Evolutionary conservation across 2,329 filamentous ascomycete species (phyloP).

Genomic region (Botryotinia calthae): DNA sequence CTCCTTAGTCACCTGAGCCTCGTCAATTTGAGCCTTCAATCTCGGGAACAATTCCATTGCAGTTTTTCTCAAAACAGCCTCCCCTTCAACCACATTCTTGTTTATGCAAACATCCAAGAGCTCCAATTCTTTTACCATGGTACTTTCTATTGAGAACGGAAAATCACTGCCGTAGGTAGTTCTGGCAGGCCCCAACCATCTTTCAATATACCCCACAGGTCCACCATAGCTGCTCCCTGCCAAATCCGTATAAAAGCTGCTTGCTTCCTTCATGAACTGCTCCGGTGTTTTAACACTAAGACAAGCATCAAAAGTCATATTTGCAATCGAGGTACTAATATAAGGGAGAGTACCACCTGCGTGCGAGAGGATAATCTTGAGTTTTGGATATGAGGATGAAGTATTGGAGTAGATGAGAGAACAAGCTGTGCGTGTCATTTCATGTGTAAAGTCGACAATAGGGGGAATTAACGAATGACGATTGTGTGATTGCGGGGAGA

Average conservation of each 20-base stretch:
- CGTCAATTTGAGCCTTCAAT: not conserved
- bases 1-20: not conserved
- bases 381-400: conserved; percentile 37
- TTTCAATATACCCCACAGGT: not conserved
- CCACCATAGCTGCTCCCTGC: not conserved
- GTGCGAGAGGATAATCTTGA: conserved; percentile 49
- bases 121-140: not conserved
- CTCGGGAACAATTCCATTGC: not conserved
- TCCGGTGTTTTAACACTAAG: not conserved
- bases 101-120: not conserved
- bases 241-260: not conserved
- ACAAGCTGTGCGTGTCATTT: conserved; percentile 46
- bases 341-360: conserved; percentile 43
- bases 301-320: not conserved
- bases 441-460: conserved; percentile 47
- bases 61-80: not conserved
- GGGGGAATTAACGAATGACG: conserved; percentile 37
- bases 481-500: no score
- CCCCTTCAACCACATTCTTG: not conserved
- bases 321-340: conserved; percentile 14
- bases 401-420: conserved; percentile 43
- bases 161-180: conserved; percentile 9
- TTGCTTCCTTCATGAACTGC: conserved; percentile 9
- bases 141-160: not conserved
- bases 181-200: not conserved